These are phyloP conservation scores for Maudiozyma humilis DNA, from an alignment of 1,139 yeast genomes.

Conservation along the genomic window DNA sequence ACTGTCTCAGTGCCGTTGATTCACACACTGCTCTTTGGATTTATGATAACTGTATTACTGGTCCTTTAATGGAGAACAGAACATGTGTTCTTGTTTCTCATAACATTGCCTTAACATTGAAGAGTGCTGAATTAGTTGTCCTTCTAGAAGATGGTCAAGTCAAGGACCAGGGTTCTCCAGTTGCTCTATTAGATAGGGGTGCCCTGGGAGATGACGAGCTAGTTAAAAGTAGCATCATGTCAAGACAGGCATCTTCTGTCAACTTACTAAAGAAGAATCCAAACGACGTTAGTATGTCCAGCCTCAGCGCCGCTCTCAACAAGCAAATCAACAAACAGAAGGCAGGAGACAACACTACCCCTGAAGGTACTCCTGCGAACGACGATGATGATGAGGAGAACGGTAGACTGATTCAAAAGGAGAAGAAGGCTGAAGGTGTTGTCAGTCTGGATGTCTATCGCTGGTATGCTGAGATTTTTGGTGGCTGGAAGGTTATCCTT, in stretches of 20 bases:
- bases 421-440: constrained; percentile 73
- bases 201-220: constrained; percentile 70
- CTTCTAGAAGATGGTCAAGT: constrained; percentile 80
- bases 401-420: constrained; percentile 73
- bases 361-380: no score
- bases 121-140: constrained; percentile 70
- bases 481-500: constrained; percentile 45
- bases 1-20: constrained; percentile 93
- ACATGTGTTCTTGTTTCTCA: constrained; percentile 90
- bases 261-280: constrained; percentile 39
- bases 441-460: constrained; percentile 65
- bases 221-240: constrained; percentile 56
- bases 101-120: constrained; percentile 80
- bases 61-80: constrained; percentile 75
- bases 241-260: constrained; percentile 53
- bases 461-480: constrained; percentile 61
- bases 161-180: constrained; percentile 68
- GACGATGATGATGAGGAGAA: constrained; percentile 29
- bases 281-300: constrained; percentile 15
- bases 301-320: constrained; percentile 6
- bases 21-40: constrained; percentile 92
- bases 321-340: constrained; percentile 23
- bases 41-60: constrained; percentile 81
- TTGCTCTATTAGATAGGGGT: constrained; percentile 47
- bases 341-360: no score